These are phyloP conservation scores for Letharia lupina DNA, from an alignment of 495 filamentous ascomycete species.

Conservation along the genomic window DNA sequence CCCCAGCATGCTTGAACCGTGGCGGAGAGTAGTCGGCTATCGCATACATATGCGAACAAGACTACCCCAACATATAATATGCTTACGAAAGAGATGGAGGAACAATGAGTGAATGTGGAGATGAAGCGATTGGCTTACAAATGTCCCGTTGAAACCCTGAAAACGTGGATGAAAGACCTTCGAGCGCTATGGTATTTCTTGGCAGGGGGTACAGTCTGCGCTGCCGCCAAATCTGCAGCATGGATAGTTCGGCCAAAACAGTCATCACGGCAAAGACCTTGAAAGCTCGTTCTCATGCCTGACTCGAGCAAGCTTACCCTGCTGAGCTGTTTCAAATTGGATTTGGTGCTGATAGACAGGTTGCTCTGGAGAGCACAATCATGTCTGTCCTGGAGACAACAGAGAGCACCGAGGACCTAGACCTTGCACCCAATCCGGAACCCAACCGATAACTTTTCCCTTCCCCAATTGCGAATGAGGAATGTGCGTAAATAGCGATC, in stretches of 20 bases:
- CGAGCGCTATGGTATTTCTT: not conserved
- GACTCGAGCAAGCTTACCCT: not conserved
- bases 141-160: not conserved
- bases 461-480: not conserved
- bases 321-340: not conserved
- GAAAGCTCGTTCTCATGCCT: not conserved
- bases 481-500: not conserved
- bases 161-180: not conserved
- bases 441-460: not conserved
- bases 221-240: not conserved
- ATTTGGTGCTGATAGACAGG: not conserved
- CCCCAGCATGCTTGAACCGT: not conserved
- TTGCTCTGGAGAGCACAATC: not conserved
- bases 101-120: not conserved
- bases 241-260: not conserved
- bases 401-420: not conserved
- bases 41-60: not conserved
- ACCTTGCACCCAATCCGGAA: not conserved
- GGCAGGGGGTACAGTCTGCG: not conserved
- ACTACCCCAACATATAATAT: not conserved
- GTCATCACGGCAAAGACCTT: not conserved
- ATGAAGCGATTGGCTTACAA: not conserved
- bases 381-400: not conserved
- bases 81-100: not conserved
- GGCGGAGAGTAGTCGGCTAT: not conserved